Conservation (phyloP, 1,139 yeast genomes). For the Starmera stellimalicola region DNA sequence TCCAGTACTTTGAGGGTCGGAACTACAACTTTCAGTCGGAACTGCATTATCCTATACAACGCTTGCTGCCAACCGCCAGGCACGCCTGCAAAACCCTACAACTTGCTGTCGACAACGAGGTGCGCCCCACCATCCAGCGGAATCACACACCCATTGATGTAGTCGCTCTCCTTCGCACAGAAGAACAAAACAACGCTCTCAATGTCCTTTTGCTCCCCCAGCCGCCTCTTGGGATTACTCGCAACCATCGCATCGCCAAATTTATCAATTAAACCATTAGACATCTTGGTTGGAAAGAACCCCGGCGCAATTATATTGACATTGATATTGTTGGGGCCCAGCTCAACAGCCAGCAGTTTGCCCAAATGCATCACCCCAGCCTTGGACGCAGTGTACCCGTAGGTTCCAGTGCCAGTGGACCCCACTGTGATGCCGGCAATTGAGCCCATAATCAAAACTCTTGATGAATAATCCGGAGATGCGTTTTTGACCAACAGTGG, state of each 20-base stretch:
- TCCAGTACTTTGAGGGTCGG: background rate
- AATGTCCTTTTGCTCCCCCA: constrained; percentile 56
- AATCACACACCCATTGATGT: constrained; percentile 60
- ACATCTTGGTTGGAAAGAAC: constrained; percentile 71
- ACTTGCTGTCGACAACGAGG: constrained; percentile 22
- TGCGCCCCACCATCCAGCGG: constrained; percentile 68
- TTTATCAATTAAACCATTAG: constrained; percentile 48
- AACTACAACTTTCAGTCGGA: no score
- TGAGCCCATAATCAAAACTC: constrained; percentile 63
- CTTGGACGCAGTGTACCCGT: constrained; percentile 68
- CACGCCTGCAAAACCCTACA: constrained; percentile 3
- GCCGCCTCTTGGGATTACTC: constrained; percentile 53
- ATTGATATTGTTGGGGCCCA: constrained; percentile 59
- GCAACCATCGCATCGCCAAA: constrained; percentile 42
- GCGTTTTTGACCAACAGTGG: constrained; percentile 52
- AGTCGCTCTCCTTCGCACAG: constrained; percentile 48
- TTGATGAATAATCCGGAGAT: constrained; percentile 49
- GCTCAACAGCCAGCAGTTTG: constrained; percentile 49
- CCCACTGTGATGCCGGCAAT: constrained; percentile 36
- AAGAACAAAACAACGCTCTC: constrained; percentile 52
- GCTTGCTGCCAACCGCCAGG: no score
- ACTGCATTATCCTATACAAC: no score
- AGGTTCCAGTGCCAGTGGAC: constrained; percentile 46
- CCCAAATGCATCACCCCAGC: constrained; percentile 72
- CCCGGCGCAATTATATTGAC: constrained; percentile 74